Conservation (phyloP, 2,329 filamentous ascomycete species). For the Exophiala spinifera region DNA sequence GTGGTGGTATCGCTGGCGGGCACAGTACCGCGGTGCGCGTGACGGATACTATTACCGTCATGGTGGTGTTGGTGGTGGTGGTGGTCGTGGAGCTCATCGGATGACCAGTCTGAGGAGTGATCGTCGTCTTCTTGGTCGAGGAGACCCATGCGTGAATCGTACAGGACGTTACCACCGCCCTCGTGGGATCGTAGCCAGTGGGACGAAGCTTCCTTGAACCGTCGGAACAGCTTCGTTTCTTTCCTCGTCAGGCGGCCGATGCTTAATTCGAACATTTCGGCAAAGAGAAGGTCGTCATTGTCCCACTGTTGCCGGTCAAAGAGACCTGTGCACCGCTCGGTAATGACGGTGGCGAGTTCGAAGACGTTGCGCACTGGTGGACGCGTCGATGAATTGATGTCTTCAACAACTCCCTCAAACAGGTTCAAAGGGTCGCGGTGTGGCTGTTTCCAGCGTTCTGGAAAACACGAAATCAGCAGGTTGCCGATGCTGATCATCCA, state of each 20-base stretch:
- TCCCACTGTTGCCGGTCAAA: constrained; percentile 57
- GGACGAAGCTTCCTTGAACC: constrained; percentile 56
- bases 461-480: constrained; percentile 59
- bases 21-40: no score
- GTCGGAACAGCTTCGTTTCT: constrained; percentile 58
- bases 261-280: constrained; percentile 65
- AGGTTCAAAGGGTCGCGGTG: constrained; percentile 56
- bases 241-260: constrained; percentile 55
- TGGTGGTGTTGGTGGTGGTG: constrained; percentile 25
- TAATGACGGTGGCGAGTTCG: constrained; percentile 61
- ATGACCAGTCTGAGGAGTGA: not conserved
- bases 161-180: constrained; percentile 39
- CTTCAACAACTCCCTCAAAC: constrained; percentile 61
- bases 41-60: no score
- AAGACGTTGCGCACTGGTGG: constrained; percentile 60
- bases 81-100: constrained; percentile 31
- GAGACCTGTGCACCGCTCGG: constrained; percentile 57
- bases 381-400: constrained; percentile 62
- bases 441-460: constrained; percentile 51
- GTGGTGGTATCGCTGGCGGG: constrained; percentile 1
- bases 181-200: constrained; percentile 45
- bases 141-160: constrained; percentile 55
- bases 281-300: constrained; percentile 60
- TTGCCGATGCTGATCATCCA: constrained; percentile 64
- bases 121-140: constrained; percentile 50